A percentile compares a stretch with the other conserved stretches of the same genome.
These are phyloP conservation scores for Sporothrix luriei DNA, from an alignment of 2,329 filamentous ascomycete species.

Conservation along the genomic window DNA sequence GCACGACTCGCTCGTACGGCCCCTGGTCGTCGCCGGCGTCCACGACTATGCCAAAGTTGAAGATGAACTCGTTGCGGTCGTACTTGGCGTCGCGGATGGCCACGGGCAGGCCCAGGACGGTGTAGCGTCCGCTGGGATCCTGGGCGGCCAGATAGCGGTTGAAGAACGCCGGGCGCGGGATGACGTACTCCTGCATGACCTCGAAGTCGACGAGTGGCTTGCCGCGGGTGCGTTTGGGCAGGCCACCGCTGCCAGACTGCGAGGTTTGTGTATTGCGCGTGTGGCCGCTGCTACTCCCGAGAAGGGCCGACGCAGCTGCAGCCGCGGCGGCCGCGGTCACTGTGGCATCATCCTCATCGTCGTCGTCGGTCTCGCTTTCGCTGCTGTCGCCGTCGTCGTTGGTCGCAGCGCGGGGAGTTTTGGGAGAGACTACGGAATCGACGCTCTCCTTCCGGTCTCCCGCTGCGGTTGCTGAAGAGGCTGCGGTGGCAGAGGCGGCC, in stretches of 20 bases:
- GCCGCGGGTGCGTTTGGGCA: conserved; percentile 19
- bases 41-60: conserved; percentile 82
- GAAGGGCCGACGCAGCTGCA: conserved; percentile 24
- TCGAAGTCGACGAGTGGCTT: conserved; percentile 74
- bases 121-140: conserved; percentile 68
- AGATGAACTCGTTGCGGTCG: conserved; percentile 93
- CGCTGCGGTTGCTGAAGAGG: no score
- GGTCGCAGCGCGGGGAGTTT: no score
- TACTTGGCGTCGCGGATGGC: conserved; percentile 83
- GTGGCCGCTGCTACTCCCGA: conserved; percentile 20
- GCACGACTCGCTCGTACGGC: conserved; percentile 81
- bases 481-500: not conserved
- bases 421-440: not conserved
- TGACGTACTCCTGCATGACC: conserved; percentile 86
- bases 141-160: conserved; percentile 84
- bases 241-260: not conserved
- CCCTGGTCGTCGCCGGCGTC: conserved; percentile 63
- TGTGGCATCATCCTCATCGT: not conserved
- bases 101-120: conserved; percentile 84
- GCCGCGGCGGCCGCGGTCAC: not conserved
- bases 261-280: conserved; percentile 10
- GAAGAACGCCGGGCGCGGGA: conserved; percentile 92
- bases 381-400: not conserved
- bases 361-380: not conserved
- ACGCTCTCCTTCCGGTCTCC: conserved; percentile 2